phyloP scores from a whole-genome alignment of 768 basidiomycete genomes.

The Boletus reticuloceps region DNA sequence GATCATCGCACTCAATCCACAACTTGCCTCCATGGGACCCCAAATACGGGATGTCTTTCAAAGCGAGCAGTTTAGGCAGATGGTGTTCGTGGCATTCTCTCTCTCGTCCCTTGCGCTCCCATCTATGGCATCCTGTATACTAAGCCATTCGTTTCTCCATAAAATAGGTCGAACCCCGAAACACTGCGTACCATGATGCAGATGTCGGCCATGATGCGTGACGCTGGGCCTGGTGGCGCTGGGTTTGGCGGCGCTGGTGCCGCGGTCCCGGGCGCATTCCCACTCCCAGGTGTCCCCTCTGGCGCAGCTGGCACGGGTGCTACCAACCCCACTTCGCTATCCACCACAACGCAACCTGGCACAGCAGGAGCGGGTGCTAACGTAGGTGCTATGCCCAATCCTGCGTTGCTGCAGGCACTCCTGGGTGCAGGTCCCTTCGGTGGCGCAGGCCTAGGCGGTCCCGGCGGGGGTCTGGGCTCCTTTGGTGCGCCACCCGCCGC shows the following conservation, averaged over 20 bases:
- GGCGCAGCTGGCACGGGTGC: constrained; percentile 10
- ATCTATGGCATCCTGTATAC: not conserved
- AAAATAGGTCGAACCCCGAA: constrained; percentile 69
- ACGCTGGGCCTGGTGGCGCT: constrained; percentile 35
- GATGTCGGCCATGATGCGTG: constrained; percentile 48
- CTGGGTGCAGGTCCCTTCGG: constrained; percentile 1
- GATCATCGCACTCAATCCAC: constrained; percentile 78
- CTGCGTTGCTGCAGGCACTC: constrained; percentile 39
- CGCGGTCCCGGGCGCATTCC: constrained; percentile 38
- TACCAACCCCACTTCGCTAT: constrained; percentile 22
- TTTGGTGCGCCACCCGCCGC: constrained; percentile 28
- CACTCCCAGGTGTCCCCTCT: constrained; percentile 59
- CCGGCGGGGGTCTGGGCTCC: constrained; percentile 22
- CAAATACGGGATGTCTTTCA: constrained; percentile 79
- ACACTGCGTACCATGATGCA: constrained; percentile 71
- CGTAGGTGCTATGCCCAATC: constrained; percentile 32
- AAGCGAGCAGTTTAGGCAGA: constrained; percentile 68
- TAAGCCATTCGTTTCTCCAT: not conserved
- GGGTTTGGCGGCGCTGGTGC: constrained; percentile 38
- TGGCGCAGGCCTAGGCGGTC: constrained; percentile 30
- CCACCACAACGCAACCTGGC: constrained; percentile 16
- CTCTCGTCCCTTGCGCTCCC: not conserved
- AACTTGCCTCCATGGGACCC: constrained; percentile 71
- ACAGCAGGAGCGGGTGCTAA: constrained; percentile 24
- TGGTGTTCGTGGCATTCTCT: constrained; percentile 52